Base-by-base conservation (phyloP, 345 rosid species). In the Sonneratia alba region DNA sequence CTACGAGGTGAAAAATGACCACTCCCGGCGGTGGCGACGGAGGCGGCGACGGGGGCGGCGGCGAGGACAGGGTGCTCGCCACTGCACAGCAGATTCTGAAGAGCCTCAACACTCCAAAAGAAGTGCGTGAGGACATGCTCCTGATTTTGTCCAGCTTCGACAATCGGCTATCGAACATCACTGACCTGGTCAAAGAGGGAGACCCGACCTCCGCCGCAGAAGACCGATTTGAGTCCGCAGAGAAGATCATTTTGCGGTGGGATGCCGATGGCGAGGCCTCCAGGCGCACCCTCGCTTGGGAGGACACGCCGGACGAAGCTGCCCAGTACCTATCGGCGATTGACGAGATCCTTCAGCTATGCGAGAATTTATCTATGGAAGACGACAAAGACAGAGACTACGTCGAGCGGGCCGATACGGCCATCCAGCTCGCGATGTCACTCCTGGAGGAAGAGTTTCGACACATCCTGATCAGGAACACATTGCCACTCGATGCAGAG, bases 81-180 rank as follows among this genome's bases (percentile, higher is more conserved):
- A 87, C 98, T 66, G 99, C 97, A 8, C 98, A 92, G 77, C 96
- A 90, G 96, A 95, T 95, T 85, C 87, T 95, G 66, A 89, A 90
- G 73, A 90, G 96, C 61, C 92, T 95, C 49, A 95, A 92, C 85
- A 87, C 99, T 18, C 84, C 96, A 0, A 90, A 89, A 72, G 91
- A 92, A 72, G 97, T 92, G 12, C 87, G 98, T 0, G 97, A 95
- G 48, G 98, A 92, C 79, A 92, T 95, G 99, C 84, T 95, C 13
- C 79, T 89, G 38, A 95, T 95, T 84, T 84, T 95, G 76, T 95
- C 99, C 36, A 87, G 93, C 78, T 95, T 95, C 72, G 99, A 95
- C 51, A 92, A 95, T 75, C 92, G 99, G 4, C 77, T 95, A 34
- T 95, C 99, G 7, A 90, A 88, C 71, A 90, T 95, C 85, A 83